Conservation (phyloP, 352 stramenopile species). For the Elongisporangium anandrum region DNA sequence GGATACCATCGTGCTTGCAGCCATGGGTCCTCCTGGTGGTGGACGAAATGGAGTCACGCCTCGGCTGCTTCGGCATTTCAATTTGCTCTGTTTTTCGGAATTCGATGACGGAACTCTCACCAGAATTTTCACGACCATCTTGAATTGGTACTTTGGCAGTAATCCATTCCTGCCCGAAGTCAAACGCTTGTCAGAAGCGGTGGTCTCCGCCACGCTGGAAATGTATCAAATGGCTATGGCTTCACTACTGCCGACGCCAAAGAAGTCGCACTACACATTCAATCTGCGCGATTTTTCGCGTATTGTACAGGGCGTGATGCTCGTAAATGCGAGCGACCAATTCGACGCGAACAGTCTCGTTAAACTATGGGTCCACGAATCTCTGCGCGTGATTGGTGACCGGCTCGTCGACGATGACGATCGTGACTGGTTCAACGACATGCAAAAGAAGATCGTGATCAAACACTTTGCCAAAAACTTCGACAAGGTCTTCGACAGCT, state of each 20-base stretch:
- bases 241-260: constrained; percentile 88
- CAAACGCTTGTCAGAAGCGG: constrained; percentile 57
- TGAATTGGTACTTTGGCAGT: constrained; percentile 79
- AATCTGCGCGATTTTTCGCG: constrained; percentile 93
- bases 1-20: constrained; percentile 86
- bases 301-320: constrained; percentile 92
- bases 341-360: constrained; percentile 83
- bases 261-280: constrained; percentile 96
- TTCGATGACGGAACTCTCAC: constrained; percentile 93
- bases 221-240: constrained; percentile 86
- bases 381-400: constrained; percentile 93
- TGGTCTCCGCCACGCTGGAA: constrained; percentile 90
- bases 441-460: constrained; percentile 84
- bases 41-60: constrained; percentile 90
- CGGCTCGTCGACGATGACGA: constrained; percentile 91
- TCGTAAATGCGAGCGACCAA: constrained; percentile 78
- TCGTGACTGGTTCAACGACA: constrained; percentile 89
- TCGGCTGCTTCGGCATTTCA: constrained; percentile 90
- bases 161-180: constrained; percentile 68
- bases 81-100: constrained; percentile 91
- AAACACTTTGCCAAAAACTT: constrained; percentile 88
- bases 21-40: constrained; percentile 90
- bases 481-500: constrained; percentile 78
- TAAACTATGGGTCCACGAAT: constrained; percentile 94
- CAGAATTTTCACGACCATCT: constrained; percentile 91